Percentiles rank a stretch among this genome's conserved stretches.
Evolutionary conservation across 148 eudicot species (phyloP).

Genomic region (Rhododendron molle): DNA sequence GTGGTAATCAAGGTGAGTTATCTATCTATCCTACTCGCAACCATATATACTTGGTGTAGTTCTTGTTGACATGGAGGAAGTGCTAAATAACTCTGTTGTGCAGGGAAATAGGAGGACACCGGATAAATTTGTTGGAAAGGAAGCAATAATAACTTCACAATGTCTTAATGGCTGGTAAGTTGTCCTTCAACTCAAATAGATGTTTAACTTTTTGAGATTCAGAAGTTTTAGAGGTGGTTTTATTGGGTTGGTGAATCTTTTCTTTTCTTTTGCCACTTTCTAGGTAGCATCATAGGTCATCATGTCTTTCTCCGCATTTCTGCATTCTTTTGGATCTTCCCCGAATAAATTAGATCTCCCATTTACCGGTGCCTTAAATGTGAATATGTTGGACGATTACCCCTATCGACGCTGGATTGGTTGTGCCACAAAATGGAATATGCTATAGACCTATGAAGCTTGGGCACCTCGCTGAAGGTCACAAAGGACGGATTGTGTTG

Average conservation of each 20-base stretch:
- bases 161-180: slow-evolving; percentile 97
- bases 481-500: not conserved
- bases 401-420: not conserved
- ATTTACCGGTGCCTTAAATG: not conserved
- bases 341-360: not conserved
- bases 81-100: slow-evolving; percentile 14
- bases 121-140: slow-evolving; percentile 87
- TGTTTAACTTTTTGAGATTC: not conserved
- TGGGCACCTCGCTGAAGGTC: not conserved
- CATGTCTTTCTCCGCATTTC: not conserved
- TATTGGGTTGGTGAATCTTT: not conserved
- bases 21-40: not conserved
- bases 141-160: slow-evolving; percentile 85
- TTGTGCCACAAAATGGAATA: not conserved
- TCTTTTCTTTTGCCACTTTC: not conserved
- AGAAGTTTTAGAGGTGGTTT: not conserved
- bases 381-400: not conserved
- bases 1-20: slow-evolving; percentile 69
- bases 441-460: not conserved
- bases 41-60: not conserved
- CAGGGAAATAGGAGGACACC: slow-evolving; percentile 94
- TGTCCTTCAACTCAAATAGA: slow-evolving; percentile 1
- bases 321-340: not conserved
- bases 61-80: slow-evolving; percentile 2
- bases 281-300: not conserved